Evolutionary conservation across 164 flowering plant species (phyloP).

Genomic region (Berberis vulgaris): DNA sequence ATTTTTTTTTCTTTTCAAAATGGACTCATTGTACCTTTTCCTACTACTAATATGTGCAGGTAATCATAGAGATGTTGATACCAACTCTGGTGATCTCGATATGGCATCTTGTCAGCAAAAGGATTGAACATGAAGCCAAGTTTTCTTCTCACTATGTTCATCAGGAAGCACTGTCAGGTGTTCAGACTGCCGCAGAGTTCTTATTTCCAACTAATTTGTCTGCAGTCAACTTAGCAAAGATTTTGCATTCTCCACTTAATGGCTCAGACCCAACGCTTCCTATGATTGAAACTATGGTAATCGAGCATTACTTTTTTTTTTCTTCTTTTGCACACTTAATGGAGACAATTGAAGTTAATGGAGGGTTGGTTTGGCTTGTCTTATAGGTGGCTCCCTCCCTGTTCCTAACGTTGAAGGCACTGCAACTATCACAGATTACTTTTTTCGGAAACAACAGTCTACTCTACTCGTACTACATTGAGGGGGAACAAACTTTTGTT

Average conservation of each 20-base stretch:
- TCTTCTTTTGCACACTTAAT: neutral
- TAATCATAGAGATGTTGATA: slow-evolving; percentile 15
- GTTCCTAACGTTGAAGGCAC: slow-evolving; percentile 25
- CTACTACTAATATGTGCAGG: slow-evolving; percentile 20
- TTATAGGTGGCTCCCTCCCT: slow-evolving; percentile 46
- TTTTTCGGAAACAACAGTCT: slow-evolving; percentile 43
- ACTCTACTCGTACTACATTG: slow-evolving; percentile 33
- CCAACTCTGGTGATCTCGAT: slow-evolving; percentile 19
- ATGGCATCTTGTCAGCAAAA: slow-evolving; percentile 12
- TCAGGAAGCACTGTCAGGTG: neutral
- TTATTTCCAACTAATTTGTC: neutral
- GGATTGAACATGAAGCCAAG: slow-evolving; percentile 11
- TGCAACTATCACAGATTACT: slow-evolving; percentile 41
- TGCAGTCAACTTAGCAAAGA: neutral
- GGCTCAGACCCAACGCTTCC: neutral
- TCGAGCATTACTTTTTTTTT: neutral
- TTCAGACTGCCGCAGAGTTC: neutral
- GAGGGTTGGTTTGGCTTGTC: slow-evolving; percentile 1
- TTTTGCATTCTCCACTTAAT: neutral
- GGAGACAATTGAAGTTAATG: neutral
- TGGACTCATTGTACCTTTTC: neutral
- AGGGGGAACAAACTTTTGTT: slow-evolving; percentile 22
- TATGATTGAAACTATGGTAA: neutral
- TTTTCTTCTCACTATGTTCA: neutral
- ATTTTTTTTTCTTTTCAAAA: neutral